Percentiles rank a stretch among this genome's conserved stretches.
Evolutionary conservation across 1,284 basidiomycete species (phyloP).

Genomic region (Ustilago cynodontis): DNA sequence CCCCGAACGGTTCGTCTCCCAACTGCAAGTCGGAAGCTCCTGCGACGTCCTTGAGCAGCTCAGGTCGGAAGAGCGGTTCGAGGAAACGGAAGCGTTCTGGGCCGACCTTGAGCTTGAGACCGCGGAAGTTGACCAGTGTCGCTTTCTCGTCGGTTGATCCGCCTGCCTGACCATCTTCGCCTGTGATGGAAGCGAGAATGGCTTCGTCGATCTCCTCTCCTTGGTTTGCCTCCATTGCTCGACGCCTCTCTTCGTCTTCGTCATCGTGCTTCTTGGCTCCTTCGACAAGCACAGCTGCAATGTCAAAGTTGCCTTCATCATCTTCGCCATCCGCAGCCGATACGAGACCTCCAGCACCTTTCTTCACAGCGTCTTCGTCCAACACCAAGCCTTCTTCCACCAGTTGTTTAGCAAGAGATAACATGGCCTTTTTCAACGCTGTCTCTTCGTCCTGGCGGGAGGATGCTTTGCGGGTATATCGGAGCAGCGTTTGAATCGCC

Average conservation of each 20-base stretch:
- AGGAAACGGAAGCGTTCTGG: conserved; percentile 59
- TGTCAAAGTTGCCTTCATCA: conserved; percentile 81
- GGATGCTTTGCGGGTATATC: conserved; percentile 47
- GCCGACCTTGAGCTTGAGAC: conserved; percentile 60
- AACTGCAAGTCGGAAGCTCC: conserved; percentile 28
- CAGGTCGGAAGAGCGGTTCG: conserved; percentile 61
- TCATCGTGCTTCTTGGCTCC: conserved; percentile 48
- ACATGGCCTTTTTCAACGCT: conserved; percentile 32
- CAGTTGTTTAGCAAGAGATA: conserved; percentile 56
- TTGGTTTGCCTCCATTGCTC: conserved; percentile 78
- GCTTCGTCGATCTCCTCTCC: conserved; percentile 44
- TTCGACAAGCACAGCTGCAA: conserved; percentile 72
- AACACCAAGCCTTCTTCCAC: conserved; percentile 55
- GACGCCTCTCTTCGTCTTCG: conserved; percentile 73
- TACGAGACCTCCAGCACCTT: conserved; percentile 41
- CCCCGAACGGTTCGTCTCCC: conserved; percentile 51
- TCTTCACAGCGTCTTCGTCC: conserved; percentile 46
- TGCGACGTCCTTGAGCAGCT: conserved; percentile 54
- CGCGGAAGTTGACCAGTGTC: conserved; percentile 54
- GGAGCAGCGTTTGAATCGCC: conserved; percentile 58
- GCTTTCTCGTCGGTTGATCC: conserved; percentile 51
- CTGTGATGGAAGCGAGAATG: conserved; percentile 48
- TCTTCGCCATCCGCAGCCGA: conserved; percentile 72
- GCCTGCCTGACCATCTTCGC: conserved; percentile 48
- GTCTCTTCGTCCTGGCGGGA: conserved; percentile 29